Conservation (phyloP, 345 rosid genomes). For the Populus tremula region DNA sequence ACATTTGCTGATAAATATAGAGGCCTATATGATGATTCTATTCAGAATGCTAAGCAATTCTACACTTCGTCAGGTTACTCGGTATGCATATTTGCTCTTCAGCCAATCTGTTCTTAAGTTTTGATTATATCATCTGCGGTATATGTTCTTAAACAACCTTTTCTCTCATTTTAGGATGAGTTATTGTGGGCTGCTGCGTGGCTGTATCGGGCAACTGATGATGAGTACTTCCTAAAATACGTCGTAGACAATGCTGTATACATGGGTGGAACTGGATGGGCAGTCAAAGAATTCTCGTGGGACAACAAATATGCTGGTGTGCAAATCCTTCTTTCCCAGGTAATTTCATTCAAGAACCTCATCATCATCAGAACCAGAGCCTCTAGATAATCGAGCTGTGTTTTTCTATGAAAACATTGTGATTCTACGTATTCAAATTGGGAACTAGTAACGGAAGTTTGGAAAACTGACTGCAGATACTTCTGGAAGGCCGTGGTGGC, state of each 20-base stretch:
- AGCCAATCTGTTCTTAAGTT: not conserved
- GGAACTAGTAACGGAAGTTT: not conserved
- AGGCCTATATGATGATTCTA: constrained; percentile 29
- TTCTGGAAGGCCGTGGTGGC: constrained; percentile 49
- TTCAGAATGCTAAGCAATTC: constrained; percentile 25
- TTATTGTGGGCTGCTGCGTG: constrained; percentile 80
- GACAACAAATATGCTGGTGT: constrained; percentile 88
- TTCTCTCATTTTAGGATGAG: constrained; percentile 54
- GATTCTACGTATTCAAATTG: not conserved
- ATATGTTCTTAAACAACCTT: not conserved
- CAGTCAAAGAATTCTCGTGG: constrained; percentile 88
- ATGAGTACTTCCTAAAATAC: constrained; percentile 65
- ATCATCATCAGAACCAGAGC: no score
- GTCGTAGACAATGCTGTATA: constrained; percentile 59
- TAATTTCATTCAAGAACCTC: constrained; percentile 1
- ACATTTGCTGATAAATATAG: constrained; percentile 25
- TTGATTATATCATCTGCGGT: not conserved
- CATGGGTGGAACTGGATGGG: constrained; percentile 95
- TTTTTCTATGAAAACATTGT: no score
- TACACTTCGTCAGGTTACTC: constrained; percentile 33
- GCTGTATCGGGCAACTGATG: constrained; percentile 65
- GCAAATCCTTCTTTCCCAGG: constrained; percentile 78
- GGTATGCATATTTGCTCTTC: constrained; percentile 4
- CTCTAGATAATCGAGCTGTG: no score
- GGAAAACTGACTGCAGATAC: constrained; percentile 32